Evolutionary conservation across 2,329 filamentous ascomycete genomes (phyloP), one percentile per base, ranked within the genome.

Genomic region (Fusarium nematophilum): DNA sequence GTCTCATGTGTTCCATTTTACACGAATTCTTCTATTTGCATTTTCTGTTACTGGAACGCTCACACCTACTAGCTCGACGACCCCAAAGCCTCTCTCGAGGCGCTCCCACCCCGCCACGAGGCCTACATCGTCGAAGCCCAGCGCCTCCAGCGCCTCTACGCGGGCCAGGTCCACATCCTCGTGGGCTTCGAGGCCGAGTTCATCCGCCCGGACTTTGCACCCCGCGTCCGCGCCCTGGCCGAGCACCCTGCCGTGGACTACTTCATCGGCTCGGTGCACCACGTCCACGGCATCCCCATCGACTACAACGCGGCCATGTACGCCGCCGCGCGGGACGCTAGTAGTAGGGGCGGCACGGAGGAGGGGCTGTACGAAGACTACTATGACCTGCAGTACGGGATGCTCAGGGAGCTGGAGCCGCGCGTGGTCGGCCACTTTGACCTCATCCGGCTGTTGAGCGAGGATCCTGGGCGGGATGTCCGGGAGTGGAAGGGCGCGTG

Each of bases 141-240:
- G 46, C 87, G 90, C 27, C 81, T 99, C 25, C 90, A 90, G 50
- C 74, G 78, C 3, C 84, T 83, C 63, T 97, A 97, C 77, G 81
- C 85, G 6, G 70, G 78, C 8, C 81, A 88, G 61, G 93, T 99
- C 67, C 81, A 88, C 50, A 82, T 99, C 62, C 83, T 97, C 36
- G 87, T 99, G 71, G 95, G 92, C 38, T 97, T 98, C 73, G 95
- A 99, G 76, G 86, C 87, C 48, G 95, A 99, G 73, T 99, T 92
- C 88, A 95, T 97, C 73, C 88, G 93, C 6, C 83, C 89, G 0
- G 82, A 80, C 4, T 86, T 88, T 66, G 75, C 74, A 0, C 60
- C 78, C 3, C 77, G 90, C 39, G 88, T 96, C 54, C 66, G 74
- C 9, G 83, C 92, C 3, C 81, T 92, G 15, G 73, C 81, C 9